Percentiles rank a stretch among this genome's conserved stretches.
Conservation (phyloP, 352 stramenopile genomes). For the Globisporangium okanoganense region DNA sequence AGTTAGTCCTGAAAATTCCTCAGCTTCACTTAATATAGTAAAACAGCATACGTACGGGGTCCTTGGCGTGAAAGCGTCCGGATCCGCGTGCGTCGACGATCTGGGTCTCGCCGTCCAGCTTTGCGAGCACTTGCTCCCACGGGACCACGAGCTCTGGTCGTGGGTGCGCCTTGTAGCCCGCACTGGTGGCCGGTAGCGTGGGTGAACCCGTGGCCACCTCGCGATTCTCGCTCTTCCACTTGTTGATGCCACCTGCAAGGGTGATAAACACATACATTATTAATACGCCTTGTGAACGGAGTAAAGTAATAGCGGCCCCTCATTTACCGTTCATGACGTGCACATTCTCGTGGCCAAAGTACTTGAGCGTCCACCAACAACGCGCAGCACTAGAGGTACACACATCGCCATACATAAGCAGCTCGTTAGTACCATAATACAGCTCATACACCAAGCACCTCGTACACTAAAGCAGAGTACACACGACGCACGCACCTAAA, state of each 20-base stretch:
- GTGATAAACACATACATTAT: not conserved
- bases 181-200: slow-evolving; percentile 18
- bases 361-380: slow-evolving; percentile 90
- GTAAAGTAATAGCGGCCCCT: not conserved
- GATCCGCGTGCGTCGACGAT: slow-evolving; percentile 90
- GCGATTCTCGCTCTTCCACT: slow-evolving; percentile 67
- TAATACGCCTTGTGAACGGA: too few relatives aligned
- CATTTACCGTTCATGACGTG: slow-evolving; percentile 81
- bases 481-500: slow-evolving; percentile 46
- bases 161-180: slow-evolving; percentile 43
- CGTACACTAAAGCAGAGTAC: too few relatives aligned
- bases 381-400: slow-evolving; percentile 45
- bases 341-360: slow-evolving; percentile 85
- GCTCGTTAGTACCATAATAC: not conserved
- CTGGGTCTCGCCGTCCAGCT: slow-evolving; percentile 59
- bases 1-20: not conserved
- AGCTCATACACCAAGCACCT: not conserved
- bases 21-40: not conserved
- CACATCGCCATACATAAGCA: too few relatives aligned
- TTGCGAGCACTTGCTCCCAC: slow-evolving; percentile 58
- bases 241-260: slow-evolving; percentile 44
- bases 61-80: slow-evolving; percentile 86
- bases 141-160: slow-evolving; percentile 48
- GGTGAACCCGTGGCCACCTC: slow-evolving; percentile 33
- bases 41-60: slow-evolving; percentile 38